phyloP scores from a whole-genome alignment of 2,329 filamentous ascomycete species.

The Botryosphaeria dothidea region DNA sequence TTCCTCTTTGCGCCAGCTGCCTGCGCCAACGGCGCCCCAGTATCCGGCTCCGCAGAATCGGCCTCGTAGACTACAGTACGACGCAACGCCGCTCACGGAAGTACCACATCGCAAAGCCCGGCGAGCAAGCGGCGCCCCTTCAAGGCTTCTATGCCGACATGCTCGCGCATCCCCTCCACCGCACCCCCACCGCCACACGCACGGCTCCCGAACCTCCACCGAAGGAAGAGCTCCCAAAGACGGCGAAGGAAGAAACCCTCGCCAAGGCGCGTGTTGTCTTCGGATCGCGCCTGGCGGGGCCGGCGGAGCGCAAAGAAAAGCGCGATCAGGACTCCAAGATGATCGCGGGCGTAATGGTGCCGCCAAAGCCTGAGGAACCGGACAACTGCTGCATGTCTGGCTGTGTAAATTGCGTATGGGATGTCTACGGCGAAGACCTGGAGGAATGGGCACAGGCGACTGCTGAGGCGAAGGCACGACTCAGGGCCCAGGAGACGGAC shows the following conservation, averaged over 20 bases:
- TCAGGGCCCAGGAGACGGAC: slow-evolving; percentile 49
- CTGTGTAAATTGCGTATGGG: slow-evolving; percentile 97
- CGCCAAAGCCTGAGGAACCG: slow-evolving; percentile 82
- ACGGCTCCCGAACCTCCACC: slow-evolving; percentile 35
- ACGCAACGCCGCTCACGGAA: slow-evolving; percentile 33
- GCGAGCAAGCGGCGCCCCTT: slow-evolving; percentile 40
- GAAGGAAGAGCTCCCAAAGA: slow-evolving; percentile 42
- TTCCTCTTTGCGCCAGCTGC: slow-evolving; percentile 15
- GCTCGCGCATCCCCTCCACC: slow-evolving; percentile 31
- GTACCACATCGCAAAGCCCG: slow-evolving; percentile 37
- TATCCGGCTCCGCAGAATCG: slow-evolving; percentile 21
- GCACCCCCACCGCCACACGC: slow-evolving; percentile 23
- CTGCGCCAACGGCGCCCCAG: slow-evolving; percentile 12
- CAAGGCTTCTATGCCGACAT: slow-evolving; percentile 42
- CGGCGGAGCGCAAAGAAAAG: slow-evolving; percentile 66
- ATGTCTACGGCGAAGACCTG: slow-evolving; percentile 85
- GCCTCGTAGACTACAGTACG: slow-evolving; percentile 36
- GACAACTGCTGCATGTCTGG: slow-evolving; percentile 99
- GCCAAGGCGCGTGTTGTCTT: slow-evolving; percentile 72
- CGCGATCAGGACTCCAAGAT: slow-evolving; percentile 61
- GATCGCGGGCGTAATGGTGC: slow-evolving; percentile 79
- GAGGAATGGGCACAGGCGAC: slow-evolving; percentile 78
- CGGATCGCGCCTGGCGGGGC: slow-evolving; percentile 74
- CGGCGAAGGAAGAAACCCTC: slow-evolving; percentile 56
- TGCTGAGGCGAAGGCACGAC: slow-evolving; percentile 60